These are phyloP conservation scores for Blastobotrys raffinosifermentans DNA, from an alignment of 1,139 yeast species.

Conservation along the genomic window DNA sequence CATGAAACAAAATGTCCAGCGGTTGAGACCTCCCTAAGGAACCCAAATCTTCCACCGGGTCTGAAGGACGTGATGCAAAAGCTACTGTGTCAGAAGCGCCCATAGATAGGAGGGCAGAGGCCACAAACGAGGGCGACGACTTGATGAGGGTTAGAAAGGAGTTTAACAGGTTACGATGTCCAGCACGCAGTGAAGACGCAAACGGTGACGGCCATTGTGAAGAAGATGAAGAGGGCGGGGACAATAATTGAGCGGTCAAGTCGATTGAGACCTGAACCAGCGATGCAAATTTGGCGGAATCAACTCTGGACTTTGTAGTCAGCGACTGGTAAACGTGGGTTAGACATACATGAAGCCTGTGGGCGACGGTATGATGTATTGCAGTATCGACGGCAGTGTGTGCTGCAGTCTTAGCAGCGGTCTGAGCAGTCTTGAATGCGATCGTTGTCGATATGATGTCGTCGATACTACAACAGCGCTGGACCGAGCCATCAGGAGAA, in stretches of 20 bases:
- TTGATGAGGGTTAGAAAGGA: slow-evolving; percentile 32
- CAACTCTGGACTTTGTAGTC: slow-evolving; percentile 15
- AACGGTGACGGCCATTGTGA: slow-evolving; percentile 8
- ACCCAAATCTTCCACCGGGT: slow-evolving; percentile 25
- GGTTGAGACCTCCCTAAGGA: slow-evolving; percentile 27
- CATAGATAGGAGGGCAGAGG: slow-evolving; percentile 29
- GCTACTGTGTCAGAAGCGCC: slow-evolving; percentile 20
- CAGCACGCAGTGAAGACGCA: slow-evolving; percentile 18
- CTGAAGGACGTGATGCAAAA: slow-evolving; percentile 19
- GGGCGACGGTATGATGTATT: slow-evolving; percentile 21
- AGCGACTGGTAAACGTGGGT: slow-evolving; percentile 16
- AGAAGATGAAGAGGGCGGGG: slow-evolving; percentile 2
- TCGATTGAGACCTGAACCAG: slow-evolving; percentile 23
- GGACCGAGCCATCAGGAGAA: too few species aligned
- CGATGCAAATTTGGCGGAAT: slow-evolving; percentile 23
- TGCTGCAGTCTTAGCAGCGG: slow-evolving; percentile 18
- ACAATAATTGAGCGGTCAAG: slow-evolving; percentile 21
- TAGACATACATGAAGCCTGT: slow-evolving; percentile 22
- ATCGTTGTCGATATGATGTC: slow-evolving; percentile 13
- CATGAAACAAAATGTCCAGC: slow-evolving; percentile 29
- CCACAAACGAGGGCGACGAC: slow-evolving; percentile 33
- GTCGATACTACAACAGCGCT: too few species aligned
- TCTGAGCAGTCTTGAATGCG: slow-evolving; percentile 14
- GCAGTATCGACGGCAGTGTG: slow-evolving; percentile 20
- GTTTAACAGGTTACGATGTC: slow-evolving; percentile 27